Conservation (phyloP, 2,329 filamentous ascomycete genomes). For the Metarhizium robertsii region DNA sequence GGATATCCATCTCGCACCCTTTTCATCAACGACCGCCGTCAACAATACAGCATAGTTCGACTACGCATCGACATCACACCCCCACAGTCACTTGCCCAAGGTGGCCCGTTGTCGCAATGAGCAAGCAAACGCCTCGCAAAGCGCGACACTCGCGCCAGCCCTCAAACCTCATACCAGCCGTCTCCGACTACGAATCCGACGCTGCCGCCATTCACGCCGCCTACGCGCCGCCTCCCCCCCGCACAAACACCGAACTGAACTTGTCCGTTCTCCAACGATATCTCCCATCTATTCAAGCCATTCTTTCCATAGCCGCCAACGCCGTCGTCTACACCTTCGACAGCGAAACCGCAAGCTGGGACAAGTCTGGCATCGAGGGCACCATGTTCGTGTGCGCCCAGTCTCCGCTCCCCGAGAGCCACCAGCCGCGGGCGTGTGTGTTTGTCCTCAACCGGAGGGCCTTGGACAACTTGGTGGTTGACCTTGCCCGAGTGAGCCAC, state of each 20-base stretch:
- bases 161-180: conserved; percentile 28
- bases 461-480: conserved; percentile 60
- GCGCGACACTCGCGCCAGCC: conserved; percentile 31
- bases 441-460: conserved; percentile 67
- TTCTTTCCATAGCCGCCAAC: conserved; percentile 75
- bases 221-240: conserved; percentile 40
- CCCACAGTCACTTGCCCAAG: no score
- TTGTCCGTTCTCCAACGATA: conserved; percentile 75
- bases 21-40: no score
- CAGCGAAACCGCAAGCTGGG: conserved; percentile 59
- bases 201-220: conserved; percentile 33
- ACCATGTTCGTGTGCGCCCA: conserved; percentile 79
- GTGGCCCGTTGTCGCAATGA: conserved; percentile 25
- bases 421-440: conserved; percentile 41
- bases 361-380: conserved; percentile 78
- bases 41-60: no score
- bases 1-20: no score
- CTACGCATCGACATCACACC: no score
- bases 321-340: conserved; percentile 79
- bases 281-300: conserved; percentile 61
- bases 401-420: conserved; percentile 27
- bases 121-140: conserved; percentile 31
- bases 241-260: conserved; percentile 81
- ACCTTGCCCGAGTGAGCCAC: conserved; percentile 49
- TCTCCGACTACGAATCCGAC: conserved; percentile 60